Conservation (phyloP, 495 filamentous ascomycete genomes). For the Neurospora sp. region DNA sequence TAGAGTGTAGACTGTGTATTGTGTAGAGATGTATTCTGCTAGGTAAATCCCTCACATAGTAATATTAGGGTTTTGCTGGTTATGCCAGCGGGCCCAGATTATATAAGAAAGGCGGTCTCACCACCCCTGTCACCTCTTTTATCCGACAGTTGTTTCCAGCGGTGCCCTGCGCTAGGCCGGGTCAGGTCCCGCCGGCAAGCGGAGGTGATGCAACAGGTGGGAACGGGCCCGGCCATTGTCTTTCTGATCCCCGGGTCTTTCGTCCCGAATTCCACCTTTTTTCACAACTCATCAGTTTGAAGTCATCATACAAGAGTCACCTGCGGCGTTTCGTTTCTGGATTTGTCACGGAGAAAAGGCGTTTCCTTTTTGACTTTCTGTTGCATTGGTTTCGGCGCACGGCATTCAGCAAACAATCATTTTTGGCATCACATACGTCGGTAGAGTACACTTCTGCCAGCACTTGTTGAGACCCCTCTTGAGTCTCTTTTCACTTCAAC, state of each 20-base stretch:
- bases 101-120: too few relatives aligned
- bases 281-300: neutral
- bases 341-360: neutral
- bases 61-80: too few relatives aligned
- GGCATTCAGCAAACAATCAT: neutral
- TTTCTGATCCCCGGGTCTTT: neutral
- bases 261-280: neutral
- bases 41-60: too few relatives aligned
- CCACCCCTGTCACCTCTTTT: too few relatives aligned
- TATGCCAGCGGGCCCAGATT: too few relatives aligned
- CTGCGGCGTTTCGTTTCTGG: neutral
- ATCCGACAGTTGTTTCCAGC: too few relatives aligned
- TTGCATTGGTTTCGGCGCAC: neutral
- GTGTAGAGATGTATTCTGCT: too few relatives aligned
- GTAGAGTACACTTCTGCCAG: neutral
- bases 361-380: neutral
- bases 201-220: neutral
- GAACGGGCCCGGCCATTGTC: neutral
- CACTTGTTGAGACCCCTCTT: neutral
- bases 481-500: neutral
- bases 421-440: neutral
- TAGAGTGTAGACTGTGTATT: too few relatives aligned
- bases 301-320: neutral
- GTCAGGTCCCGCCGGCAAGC: neutral
- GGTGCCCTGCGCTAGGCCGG: neutral